Conservation (phyloP, 169 alveolate genomes). For the Eimeria sp. region DNA sequence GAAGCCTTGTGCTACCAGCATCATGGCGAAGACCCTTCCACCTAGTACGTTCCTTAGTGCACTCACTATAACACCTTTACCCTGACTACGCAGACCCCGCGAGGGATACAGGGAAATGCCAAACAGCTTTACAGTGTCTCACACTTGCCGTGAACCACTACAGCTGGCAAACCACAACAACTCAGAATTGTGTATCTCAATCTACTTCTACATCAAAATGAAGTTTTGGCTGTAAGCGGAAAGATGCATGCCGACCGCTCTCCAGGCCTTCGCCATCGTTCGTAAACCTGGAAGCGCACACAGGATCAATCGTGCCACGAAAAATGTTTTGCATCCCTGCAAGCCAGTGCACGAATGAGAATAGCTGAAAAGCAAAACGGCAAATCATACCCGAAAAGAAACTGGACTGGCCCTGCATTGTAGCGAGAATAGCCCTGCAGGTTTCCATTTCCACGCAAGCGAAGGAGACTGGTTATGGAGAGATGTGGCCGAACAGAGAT, state of each 20-base stretch:
- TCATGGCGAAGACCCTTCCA: background rate
- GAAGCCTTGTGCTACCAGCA: background rate
- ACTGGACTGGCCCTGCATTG: conserved; percentile 53
- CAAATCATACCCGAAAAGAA: conserved; percentile 72
- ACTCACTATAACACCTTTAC: background rate
- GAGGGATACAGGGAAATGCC: background rate
- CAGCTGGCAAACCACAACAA: background rate
- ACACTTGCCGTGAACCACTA: background rate
- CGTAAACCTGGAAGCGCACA: conserved; percentile 47
- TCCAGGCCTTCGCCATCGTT: conserved; percentile 62
- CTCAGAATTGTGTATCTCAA: background rate
- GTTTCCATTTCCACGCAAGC: conserved; percentile 72
- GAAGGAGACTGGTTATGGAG: conserved; percentile 61
- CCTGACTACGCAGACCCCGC: background rate
- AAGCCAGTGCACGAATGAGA: background rate
- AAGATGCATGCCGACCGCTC: conserved; percentile 12
- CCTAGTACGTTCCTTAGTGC: background rate
- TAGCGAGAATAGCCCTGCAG: conserved; percentile 75
- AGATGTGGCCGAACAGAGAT: conserved; percentile 61
- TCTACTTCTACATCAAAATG: conserved; percentile 72
- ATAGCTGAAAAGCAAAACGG: background rate
- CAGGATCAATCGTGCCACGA: background rate
- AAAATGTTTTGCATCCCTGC: background rate
- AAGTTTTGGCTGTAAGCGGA: conserved; percentile 75
- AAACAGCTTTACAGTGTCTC: background rate